A percentile compares a stretch with the other conserved stretches of the same genome.
phyloP scores from a whole-genome alignment of 2,329 filamentous ascomycete genomes.

The Fusarium penzigii region DNA sequence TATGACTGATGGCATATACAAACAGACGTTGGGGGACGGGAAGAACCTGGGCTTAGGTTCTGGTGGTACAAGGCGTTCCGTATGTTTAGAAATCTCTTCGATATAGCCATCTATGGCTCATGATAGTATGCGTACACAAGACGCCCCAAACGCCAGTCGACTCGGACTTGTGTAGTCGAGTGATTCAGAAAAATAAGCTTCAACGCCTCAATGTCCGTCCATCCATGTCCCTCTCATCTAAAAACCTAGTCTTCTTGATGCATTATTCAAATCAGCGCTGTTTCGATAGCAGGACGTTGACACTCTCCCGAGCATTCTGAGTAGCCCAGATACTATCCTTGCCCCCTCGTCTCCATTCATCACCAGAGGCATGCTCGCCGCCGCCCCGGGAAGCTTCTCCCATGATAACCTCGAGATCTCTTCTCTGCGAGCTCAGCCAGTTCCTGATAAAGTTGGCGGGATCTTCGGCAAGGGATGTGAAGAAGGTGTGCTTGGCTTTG shows the following conservation, averaged over 20 bases:
- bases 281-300: conserved; percentile 60
- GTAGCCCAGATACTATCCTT: conserved; percentile 57
- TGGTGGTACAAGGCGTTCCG: conserved; percentile 8
- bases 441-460: conserved; percentile 81
- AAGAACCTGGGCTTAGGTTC: neutral
- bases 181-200: conserved; percentile 14
- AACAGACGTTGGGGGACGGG: neutral
- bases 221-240: conserved; percentile 1
- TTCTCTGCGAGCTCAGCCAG: conserved; percentile 89
- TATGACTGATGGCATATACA: neutral
- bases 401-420: conserved; percentile 84
- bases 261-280: conserved; percentile 37
- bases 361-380: conserved; percentile 54
- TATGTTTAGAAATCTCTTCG: conserved; percentile 10
- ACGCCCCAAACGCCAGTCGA: conserved; percentile 28
- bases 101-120: conserved; percentile 17
- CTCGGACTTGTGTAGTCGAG: conserved; percentile 19
- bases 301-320: conserved; percentile 61
- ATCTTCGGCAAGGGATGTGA: conserved; percentile 74
- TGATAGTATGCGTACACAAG: conserved; percentile 30
- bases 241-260: conserved; percentile 1
- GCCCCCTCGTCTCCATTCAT: conserved; percentile 69
- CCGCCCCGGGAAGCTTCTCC: conserved; percentile 74
- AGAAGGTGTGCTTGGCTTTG: conserved; percentile 89
- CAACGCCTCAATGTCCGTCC: conserved; percentile 19